Base-by-base conservation (phyloP, 1,139 yeast genomes). In the Pichia sp. region DNA sequence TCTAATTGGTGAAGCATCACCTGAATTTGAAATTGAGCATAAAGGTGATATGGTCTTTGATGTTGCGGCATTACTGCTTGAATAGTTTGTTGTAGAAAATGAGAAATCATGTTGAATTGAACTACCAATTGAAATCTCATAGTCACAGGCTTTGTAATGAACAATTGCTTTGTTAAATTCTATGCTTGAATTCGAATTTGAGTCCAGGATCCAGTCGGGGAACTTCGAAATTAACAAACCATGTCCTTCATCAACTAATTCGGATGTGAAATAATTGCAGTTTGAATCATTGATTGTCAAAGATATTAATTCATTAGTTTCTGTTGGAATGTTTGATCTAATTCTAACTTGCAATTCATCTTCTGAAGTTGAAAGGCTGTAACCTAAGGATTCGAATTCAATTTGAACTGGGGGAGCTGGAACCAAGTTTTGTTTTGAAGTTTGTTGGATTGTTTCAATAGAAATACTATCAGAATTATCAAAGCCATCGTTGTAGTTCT, bases 281-380 rank as follows among this genome's bases (percentile, higher is more conserved):
- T 40, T 39, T 20, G 23, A 27, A 16, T 40, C 41, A 7, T 24
- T 23, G 26, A 45, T 37, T 9, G 47, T 40, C 34, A 45, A 41
- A 2, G 44, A 45, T 20, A 45, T 40, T 7, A 36, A 36, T 25
- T 40, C 47, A 8, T 22, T 27, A 24, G 38, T 8, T 12, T 36
- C 34, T 15, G 42, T 20, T 11, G n/a, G 13, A 12, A 34, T 7
- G 16, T 40, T 23, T 6, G 46, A 40, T 25, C 39, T 39, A 16
- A 46, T 25, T 26, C 41, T 43, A 12, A 46, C 38, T 40, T 46
- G 43, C 18, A 43, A 39, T 13, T 43, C 49, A 23, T 40, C 23
- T 32, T 42, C 24, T n/a, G 32, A 42, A 18, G 16, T 41, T 26
- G 42, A 24, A 7, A 42, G 3, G 15, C 42, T 30, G 30, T 38